Evolutionary conservation across 2,329 filamentous ascomycete species (phyloP).

Genomic region (Amauroascus verrucosus): DNA sequence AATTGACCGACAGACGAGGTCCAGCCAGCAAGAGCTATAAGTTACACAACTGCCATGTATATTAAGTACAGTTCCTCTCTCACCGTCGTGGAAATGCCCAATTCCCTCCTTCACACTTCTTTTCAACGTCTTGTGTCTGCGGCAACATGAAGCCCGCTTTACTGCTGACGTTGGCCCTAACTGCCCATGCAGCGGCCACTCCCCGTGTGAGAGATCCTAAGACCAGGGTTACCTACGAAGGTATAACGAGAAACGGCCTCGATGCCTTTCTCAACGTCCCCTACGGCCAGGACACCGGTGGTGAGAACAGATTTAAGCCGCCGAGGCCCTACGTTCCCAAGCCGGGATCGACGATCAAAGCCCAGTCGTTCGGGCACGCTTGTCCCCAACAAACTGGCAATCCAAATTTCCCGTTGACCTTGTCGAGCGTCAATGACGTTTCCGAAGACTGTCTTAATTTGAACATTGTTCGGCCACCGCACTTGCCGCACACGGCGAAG

Average conservation of each 20-base stretch:
- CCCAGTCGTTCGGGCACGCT: slow-evolving; percentile 1
- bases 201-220: not conserved
- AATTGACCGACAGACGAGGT: not conserved
- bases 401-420: slow-evolving; percentile 6
- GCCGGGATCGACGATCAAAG: not conserved
- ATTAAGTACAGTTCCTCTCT: not conserved
- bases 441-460: slow-evolving; percentile 6
- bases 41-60: no score
- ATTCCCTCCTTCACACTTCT: not conserved
- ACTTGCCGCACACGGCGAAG: not conserved
- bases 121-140: not conserved
- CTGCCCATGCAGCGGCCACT: not conserved
- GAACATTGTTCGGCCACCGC: not conserved
- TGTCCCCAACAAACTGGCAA: slow-evolving; percentile 7
- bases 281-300: slow-evolving; percentile 6
- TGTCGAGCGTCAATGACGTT: not conserved
- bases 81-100: not conserved
- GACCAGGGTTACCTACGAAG: slow-evolving; percentile 4
- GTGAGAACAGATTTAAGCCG: slow-evolving; percentile 10
- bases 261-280: slow-evolving; percentile 5
- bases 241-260: slow-evolving; percentile 3
- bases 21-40: not conserved
- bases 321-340: not conserved
- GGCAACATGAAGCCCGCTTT: not conserved
- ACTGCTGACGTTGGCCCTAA: not conserved